Percentiles rank a stretch among this genome's conserved stretches.
Evolutionary conservation across 164 flowering plant genomes (phyloP).

Genomic region (Akebia trifoliata): DNA sequence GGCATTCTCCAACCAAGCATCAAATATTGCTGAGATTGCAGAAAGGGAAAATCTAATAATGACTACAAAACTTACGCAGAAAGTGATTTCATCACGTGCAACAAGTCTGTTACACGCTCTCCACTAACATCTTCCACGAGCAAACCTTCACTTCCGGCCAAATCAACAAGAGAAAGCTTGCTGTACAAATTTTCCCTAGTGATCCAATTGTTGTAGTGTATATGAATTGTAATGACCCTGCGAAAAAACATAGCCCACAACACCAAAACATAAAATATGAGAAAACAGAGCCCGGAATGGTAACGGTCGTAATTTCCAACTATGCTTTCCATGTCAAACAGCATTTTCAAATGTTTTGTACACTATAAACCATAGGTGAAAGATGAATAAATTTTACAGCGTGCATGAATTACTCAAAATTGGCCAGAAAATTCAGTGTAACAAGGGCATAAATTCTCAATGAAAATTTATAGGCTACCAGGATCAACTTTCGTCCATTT

Average conservation of each 20-base stretch:
- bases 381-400: too few species aligned
- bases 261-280: not conserved
- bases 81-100: slow-evolving; percentile 90
- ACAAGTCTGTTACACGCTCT: slow-evolving; percentile 76
- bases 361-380: too few species aligned
- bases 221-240: slow-evolving; percentile 83
- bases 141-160: slow-evolving; percentile 90
- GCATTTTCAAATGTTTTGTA: too few species aligned
- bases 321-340: too few species aligned
- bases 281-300: not conserved
- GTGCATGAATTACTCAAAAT: too few species aligned
- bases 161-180: slow-evolving; percentile 92
- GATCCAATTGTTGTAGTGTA: slow-evolving; percentile 63
- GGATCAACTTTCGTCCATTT: too few species aligned
- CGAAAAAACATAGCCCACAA: slow-evolving; percentile 8
- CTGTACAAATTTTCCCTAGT: slow-evolving; percentile 71
- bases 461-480: too few species aligned
- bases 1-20: too few species aligned
- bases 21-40: not conserved
- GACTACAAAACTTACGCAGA: slow-evolving; percentile 70
- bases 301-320: not conserved
- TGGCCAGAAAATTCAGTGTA: too few species aligned
- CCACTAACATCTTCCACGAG: slow-evolving; percentile 65
- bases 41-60: slow-evolving; percentile 1
- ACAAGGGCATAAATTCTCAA: too few species aligned